These are phyloP conservation scores for Rhizoctonia solani DNA, from an alignment of 1,284 basidiomycete species.

Conservation along the genomic window DNA sequence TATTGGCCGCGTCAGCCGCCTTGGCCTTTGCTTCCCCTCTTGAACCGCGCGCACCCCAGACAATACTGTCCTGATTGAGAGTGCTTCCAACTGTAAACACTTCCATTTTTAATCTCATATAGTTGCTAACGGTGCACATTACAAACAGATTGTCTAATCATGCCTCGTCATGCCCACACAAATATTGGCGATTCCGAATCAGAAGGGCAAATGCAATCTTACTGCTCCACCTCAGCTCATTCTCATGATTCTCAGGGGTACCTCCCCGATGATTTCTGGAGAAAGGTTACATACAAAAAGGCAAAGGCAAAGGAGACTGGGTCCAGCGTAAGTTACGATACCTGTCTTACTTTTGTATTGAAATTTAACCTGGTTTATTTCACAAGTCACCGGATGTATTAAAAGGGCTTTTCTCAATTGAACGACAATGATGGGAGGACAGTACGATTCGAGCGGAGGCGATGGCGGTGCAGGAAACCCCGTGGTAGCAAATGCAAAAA, in stretches of 20 bases:
- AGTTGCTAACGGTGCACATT: neutral
- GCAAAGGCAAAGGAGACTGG: constrained; percentile 25
- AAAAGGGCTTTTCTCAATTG: constrained; percentile 32
- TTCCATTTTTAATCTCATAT: neutral
- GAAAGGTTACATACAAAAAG: constrained; percentile 27
- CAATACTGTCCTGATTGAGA: neutral
- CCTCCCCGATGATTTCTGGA: constrained; percentile 39
- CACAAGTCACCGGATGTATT: constrained; percentile 37
- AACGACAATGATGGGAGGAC: constrained; percentile 42
- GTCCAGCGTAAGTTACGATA: constrained; percentile 23
- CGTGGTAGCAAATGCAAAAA: constrained; percentile 41
- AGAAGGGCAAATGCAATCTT: constrained; percentile 37
- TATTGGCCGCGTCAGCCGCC: neutral
- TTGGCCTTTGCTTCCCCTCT: constrained; percentile 6
- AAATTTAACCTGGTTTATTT: neutral
- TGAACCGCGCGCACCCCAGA: constrained; percentile 14
- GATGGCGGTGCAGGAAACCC: constrained; percentile 44
- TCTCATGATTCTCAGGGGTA: constrained; percentile 24
- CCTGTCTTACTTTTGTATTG: neutral
- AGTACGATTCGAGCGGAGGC: constrained; percentile 45
- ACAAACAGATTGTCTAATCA: constrained; percentile 21
- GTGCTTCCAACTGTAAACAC: constrained; percentile 1
- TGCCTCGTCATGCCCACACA: constrained; percentile 35
- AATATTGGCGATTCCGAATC: constrained; percentile 38
- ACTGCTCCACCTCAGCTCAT: constrained; percentile 37